Base-by-base conservation (phyloP, 139 green algal species). In the Asterochloris erici region DNA sequence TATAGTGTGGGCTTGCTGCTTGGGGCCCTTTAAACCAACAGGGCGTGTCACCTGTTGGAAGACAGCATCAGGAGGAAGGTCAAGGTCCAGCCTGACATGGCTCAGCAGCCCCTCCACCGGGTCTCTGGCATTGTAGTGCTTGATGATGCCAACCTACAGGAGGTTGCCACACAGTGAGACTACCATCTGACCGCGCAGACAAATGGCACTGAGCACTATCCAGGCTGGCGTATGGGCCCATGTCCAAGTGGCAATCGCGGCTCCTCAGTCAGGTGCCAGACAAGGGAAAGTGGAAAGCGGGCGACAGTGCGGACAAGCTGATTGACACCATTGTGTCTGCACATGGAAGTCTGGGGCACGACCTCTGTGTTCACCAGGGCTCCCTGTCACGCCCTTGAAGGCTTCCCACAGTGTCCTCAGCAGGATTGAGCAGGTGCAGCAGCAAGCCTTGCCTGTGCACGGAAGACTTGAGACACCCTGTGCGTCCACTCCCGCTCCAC, bases 401-500 rank as follows among this genome's bases (percentile, higher is more conserved):
- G 38, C 38, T 54, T 54, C 4, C 38, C 38, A 54, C 38, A 54
- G 38, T 54, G 38, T 54, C 38, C 2, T 6, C 38, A 54, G 38
- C 38, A 54, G 6, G 38, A 6, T 6, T 54, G 38, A 71, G 9
- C 4, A 9, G 17, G 21, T 21, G 19, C 66, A 71, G 66, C 66
- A 71, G 66, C 17, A 4, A 71, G 66, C 66, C 26, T 60, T 29
- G 81, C 83, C 83, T 83, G 73, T 23, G 78, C 71, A n/a, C 82
- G 74, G 70, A 90, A 92, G 14, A 90, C 19, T 14, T 76, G 61
- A 21, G 74, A 63, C 66, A 89, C 78, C 6, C 89, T 73, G 29
- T 76, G 84, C 82, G 87, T 76, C 87, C 89, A 92, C 75, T 89
- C 88, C 27, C 60, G 54, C 74, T 91, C 88, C 47, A 81, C 54